Evolutionary conservation across 2,329 filamentous ascomycete genomes (phyloP), one percentile per base, ranked within the genome.

Genomic region (Hortaea sp.): DNA sequence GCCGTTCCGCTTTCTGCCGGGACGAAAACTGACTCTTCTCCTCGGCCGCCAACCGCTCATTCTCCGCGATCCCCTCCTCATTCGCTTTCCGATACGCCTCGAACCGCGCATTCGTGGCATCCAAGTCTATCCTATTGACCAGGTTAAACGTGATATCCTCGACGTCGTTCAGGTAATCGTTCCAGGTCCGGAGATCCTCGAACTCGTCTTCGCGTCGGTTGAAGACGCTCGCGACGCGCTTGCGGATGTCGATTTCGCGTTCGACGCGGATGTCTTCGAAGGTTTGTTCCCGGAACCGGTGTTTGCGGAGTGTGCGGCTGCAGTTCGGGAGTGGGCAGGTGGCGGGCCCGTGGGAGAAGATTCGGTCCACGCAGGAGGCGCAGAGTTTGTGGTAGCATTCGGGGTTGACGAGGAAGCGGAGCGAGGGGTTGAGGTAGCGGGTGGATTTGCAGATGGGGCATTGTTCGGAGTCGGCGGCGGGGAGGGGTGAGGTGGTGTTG

Each of bases 361-460:
- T 86, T 46, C 90, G 85, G 67, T 90, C 85, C 38, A 97, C 89
- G 71, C 92, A 98, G 47, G 86, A 89, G 65, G 88, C 84, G 74
- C 92, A 98, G 87, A 98, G 97, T 57, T 88, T 88, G 74, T 98
- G 92, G 74, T 98, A 98, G 77, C 92, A 98, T 74, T 94, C 88
- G 6, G 90, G 88, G 66, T 97, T 95, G 71, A 98, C 89, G 57
- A 92, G 84, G 70, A 98, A 97, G 54, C 84, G 78, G 78, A 98
- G 89, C 70, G 88, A 84, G 50, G 82, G 82, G 73, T 95, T 95
- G 60, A 97, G 84, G 73, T 97, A 97, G 54, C 88, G 86, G 49
- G 86, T 87, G 49, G 88, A 94, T 70, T 95, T 95, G 84, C 92
- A 98, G 57, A 97, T 87, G 48, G 90, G 92, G 70, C 92, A 98